Conservation (phyloP, 768 basidiomycete genomes). For the Symmetrospora coprosmae region DNA sequence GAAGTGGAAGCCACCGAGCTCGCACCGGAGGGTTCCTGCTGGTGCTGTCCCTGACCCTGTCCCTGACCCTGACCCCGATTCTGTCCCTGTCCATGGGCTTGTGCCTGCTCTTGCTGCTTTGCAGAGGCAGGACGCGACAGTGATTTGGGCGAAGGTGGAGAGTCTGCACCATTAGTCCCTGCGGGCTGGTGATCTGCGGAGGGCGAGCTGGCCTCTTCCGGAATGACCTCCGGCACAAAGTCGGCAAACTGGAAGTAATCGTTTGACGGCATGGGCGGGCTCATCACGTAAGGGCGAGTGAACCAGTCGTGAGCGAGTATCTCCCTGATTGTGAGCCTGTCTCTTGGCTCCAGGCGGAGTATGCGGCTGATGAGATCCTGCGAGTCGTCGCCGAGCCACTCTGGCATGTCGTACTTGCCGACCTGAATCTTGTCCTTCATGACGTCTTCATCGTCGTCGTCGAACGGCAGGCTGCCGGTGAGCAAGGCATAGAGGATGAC, state of each 20-base stretch:
- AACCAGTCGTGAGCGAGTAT: slow-evolving; percentile 85
- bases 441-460: slow-evolving; percentile 61
- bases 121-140: too few relatives aligned
- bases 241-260: slow-evolving; percentile 29
- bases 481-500: slow-evolving; percentile 83
- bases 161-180: neutral
- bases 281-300: slow-evolving; percentile 30
- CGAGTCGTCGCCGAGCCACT: slow-evolving; percentile 79
- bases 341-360: slow-evolving; percentile 58
- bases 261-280: neutral
- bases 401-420: slow-evolving; percentile 78
- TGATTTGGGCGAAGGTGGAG: too few relatives aligned
- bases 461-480: slow-evolving; percentile 81
- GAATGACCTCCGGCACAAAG: slow-evolving; percentile 4
- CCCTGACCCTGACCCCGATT: too few relatives aligned
- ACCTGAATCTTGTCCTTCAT: slow-evolving; percentile 74
- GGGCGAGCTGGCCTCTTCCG: slow-evolving; percentile 17
- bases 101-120: too few relatives aligned
- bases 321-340: slow-evolving; percentile 65
- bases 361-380: slow-evolving; percentile 66
- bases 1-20: slow-evolving; percentile 18
- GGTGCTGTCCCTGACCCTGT: neutral
- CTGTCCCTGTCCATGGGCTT: too few relatives aligned
- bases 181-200: neutral
- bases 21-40: neutral